Base-by-base conservation (phyloP, 257 asterid genomes). In the Rhazya stricta region DNA sequence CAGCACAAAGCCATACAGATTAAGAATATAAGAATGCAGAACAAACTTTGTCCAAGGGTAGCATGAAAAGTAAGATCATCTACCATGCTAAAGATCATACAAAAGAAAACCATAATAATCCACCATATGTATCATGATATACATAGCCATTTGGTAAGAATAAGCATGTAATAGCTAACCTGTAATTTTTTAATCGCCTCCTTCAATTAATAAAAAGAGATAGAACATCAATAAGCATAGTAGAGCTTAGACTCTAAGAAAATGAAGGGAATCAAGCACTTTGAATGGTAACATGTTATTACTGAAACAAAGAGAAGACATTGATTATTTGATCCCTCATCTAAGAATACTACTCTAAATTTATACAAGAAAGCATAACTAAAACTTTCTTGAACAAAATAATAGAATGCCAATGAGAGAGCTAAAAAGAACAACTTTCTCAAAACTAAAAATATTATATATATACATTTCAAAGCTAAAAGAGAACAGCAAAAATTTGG, bases 381-480 rank as follows among this genome's bases (percentile, higher is more conserved):
- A 48, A 13, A 16, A 3, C 3, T 48, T 48, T 48, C 54, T 16
- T 48, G 54, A 29, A 58, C 18, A 9, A 29, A 18, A 27, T 27
- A 7, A 58, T 29, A 27, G 66, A 58, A 58, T 29, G 19, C 21
- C 15, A 27, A 27, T 29, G 39, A 8, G 32, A 27, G 12, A 58
- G 66, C 36, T 58, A 13, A 58, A 58, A 0, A 25, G 37, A 12
- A 58, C 0, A 58, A 27, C 66, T 58, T 2, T 27, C 97, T 93
- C 98, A 97, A 92, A 37, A 96, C 98, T 25, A 94, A 94, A 85
- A 91, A 88, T 39, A 83, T 36, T 58, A 1, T 27, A 25, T n/a
- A n/a, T n/a, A n/a, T n/a, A 58, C 11, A 0, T 13, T 56, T 56
- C 63, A 56, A n/a, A 58, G 37, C 37, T 58, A 25, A n/a, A n/a